phyloP scores from a whole-genome alignment of 148 eudicot genomes.

The Polygonum aviculare region DNA sequence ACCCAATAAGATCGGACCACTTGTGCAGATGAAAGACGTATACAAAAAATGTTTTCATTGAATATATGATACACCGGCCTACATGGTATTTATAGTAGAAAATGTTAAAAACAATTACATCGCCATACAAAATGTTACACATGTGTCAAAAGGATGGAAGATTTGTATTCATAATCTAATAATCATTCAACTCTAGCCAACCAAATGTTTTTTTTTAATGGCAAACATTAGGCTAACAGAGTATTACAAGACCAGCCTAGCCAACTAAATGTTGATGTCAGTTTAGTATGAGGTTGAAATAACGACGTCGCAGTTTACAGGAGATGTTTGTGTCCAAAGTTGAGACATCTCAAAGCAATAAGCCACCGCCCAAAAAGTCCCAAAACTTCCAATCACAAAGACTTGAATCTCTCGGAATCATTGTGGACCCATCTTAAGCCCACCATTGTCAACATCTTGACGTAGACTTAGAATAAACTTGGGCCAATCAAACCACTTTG shows the following conservation, averaged over 20 bases:
- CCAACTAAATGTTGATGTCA: no score
- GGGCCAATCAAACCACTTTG: no score
- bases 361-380: constrained; percentile 1
- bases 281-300: neutral
- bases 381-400: neutral
- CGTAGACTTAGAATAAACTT: neutral
- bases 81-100: no score
- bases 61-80: neutral
- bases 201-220: no score
- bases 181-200: no score
- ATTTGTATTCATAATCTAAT: no score
- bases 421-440: neutral
- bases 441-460: neutral
- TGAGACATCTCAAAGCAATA: neutral
- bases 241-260: no score
- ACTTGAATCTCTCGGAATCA: neutral
- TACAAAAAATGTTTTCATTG: neutral
- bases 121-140: no score
- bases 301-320: neutral
- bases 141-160: no score
- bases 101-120: no score
- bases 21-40: neutral
- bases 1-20: neutral
- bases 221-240: no score
- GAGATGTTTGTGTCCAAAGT: neutral